These are phyloP conservation scores for Protea cynaroides DNA, from an alignment of 164 flowering plant genomes.

Conservation along the genomic window DNA sequence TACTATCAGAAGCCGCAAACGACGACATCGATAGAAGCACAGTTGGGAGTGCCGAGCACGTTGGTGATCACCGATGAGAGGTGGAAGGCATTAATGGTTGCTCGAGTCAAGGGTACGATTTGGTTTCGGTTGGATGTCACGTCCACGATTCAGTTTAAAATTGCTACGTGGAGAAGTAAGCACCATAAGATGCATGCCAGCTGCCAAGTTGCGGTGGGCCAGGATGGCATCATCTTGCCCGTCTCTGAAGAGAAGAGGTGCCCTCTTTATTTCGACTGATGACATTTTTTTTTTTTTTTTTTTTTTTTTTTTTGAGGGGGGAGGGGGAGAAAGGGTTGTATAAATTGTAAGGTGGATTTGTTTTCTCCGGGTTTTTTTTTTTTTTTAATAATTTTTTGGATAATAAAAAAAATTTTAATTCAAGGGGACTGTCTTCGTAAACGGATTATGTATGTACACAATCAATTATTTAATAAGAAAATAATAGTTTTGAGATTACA, in stretches of 20 bases:
- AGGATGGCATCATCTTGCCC: conserved; percentile 51
- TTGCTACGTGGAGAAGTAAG: conserved; percentile 49
- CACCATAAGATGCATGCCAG: conserved; percentile 57
- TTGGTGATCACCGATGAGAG: conserved; percentile 27
- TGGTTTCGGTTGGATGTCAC: conserved; percentile 52
- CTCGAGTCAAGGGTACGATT: conserved; percentile 42
- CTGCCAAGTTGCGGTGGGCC: conserved; percentile 51
- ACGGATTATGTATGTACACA: no score
- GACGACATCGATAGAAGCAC: conserved; percentile 38
- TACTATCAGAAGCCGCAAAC: conserved; percentile 71
- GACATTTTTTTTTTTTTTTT: not conserved
- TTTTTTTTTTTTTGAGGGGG: no score
- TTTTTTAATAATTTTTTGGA: no score
- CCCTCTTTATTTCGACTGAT: conserved; percentile 55
- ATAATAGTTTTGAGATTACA: no score
- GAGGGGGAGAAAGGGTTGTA: no score
- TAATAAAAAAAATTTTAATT: no score
- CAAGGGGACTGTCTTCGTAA: no score
- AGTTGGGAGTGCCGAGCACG: conserved; percentile 34
- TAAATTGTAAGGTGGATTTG: no score
- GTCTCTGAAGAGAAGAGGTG: conserved; percentile 43
- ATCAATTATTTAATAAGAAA: no score
- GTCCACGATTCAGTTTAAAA: conserved; percentile 53
- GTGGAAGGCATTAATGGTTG: conserved; percentile 45
- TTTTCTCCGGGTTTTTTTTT: no score